These are phyloP conservation scores for Cytospora piceicola DNA, from an alignment of 2,329 filamentous ascomycete species.

Conservation along the genomic window DNA sequence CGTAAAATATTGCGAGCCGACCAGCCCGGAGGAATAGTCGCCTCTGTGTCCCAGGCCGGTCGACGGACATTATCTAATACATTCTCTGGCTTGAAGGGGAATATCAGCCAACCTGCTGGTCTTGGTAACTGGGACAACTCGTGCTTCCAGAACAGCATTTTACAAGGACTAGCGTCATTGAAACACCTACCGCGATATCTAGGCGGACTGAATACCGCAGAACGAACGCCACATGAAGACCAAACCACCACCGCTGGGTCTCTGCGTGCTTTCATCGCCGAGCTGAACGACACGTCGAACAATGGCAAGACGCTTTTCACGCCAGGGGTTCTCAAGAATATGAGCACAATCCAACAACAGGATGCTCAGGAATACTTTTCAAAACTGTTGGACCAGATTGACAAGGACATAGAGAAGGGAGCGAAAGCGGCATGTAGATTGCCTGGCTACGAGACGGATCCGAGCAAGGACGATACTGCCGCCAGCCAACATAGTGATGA, in stretches of 20 bases:
- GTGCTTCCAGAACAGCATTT: conserved; percentile 96
- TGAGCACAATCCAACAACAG: conserved; percentile 95
- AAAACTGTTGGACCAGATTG: conserved; percentile 82
- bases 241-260: conserved; percentile 47
- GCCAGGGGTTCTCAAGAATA: conserved; percentile 78
- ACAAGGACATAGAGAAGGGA: conserved; percentile 70
- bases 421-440: conserved; percentile 40
- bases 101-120: conserved; percentile 60
- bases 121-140: conserved; percentile 93
- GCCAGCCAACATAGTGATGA: conserved; percentile 59
- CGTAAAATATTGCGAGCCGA: conserved; percentile 65
- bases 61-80: conserved; percentile 59
- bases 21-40: conserved; percentile 55
- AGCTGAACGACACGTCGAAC: conserved; percentile 70
- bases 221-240: neutral
- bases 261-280: conserved; percentile 68
- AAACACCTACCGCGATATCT: conserved; percentile 71
- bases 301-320: conserved; percentile 83
- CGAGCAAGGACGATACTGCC: conserved; percentile 46
- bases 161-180: conserved; percentile 82
- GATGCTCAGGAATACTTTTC: conserved; percentile 98
- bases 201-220: conserved; percentile 44
- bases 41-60: conserved; percentile 61
- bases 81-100: conserved; percentile 49
- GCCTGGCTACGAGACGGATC: conserved; percentile 47